phyloP scores from a whole-genome alignment of 2,329 filamentous ascomycete species.

The Pseudonectria buxi region DNA sequence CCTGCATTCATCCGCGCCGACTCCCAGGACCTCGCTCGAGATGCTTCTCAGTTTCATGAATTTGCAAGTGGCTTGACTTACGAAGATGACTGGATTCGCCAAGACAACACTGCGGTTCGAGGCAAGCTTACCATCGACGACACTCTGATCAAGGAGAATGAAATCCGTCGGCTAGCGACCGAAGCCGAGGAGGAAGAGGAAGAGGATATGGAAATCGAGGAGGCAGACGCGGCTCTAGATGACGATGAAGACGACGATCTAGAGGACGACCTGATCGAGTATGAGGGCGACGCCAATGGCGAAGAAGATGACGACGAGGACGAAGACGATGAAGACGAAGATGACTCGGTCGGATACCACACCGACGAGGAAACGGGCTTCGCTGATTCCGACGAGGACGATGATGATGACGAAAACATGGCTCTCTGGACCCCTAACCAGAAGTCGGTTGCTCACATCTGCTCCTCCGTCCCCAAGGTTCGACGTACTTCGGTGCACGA shows the following conservation, averaged over 20 bases:
- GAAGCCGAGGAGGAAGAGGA: slow-evolving; percentile 88
- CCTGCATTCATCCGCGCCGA: slow-evolving; percentile 46
- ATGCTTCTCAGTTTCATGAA: slow-evolving; percentile 71
- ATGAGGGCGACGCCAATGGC: slow-evolving; percentile 47
- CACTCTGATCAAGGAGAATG: slow-evolving; percentile 82
- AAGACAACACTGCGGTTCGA: slow-evolving; percentile 56
- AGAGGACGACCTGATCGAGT: slow-evolving; percentile 44
- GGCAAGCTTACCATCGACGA: slow-evolving; percentile 81
- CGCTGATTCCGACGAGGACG: slow-evolving; percentile 62
- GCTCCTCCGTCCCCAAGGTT: slow-evolving; percentile 28
- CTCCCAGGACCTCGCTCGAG: slow-evolving; percentile 43
- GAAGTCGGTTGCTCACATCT: slow-evolving; percentile 28
- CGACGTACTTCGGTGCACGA: slow-evolving; percentile 35
- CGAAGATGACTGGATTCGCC: slow-evolving; percentile 84
- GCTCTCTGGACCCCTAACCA: slow-evolving; percentile 48
- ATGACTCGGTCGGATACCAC: slow-evolving; percentile 63
- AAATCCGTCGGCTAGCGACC: slow-evolving; percentile 75
- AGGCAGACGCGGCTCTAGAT: slow-evolving; percentile 60
- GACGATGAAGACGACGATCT: slow-evolving; percentile 41
- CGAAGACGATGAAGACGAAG: slow-evolving; percentile 47
- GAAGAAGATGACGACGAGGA: slow-evolving; percentile 44
- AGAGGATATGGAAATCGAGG: slow-evolving; percentile 75
- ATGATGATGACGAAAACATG: slow-evolving; percentile 58
- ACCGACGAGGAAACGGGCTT: slow-evolving; percentile 66
- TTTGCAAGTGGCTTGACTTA: slow-evolving; percentile 78